Base-by-base conservation (phyloP, 2,329 filamentous ascomycete species). In the Chrysosporium keratinophilum region DNA sequence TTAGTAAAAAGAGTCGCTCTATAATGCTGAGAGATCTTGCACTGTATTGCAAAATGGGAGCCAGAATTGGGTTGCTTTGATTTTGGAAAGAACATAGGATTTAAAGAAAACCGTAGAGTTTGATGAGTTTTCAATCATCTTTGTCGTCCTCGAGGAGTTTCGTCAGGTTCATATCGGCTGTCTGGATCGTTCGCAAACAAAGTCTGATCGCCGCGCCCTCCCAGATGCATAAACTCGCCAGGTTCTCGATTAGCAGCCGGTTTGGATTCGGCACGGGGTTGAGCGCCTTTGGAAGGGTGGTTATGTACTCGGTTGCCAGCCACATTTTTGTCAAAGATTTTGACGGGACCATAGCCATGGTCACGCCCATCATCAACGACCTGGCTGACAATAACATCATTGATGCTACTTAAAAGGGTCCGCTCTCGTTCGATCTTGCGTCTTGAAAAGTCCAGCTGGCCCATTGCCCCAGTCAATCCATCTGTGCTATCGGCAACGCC, bases 391-490 rank as follows among this genome's bases (percentile, higher is more conserved):
- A 79, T 72, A 64, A 93, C 80, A 48, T 88, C 81, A 68, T 95
- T 95, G 68, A 95, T 80, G 47, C 79, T 83, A 62, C 85, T 85
- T 37, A 98, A 77, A 52, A 97, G 72, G 0, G 93, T 98, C 46
- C 93, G 82, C 71, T 97, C 87, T 12, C 93, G 82, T 23, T 79
- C 75, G 0, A 88, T 72, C 58, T 90, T 93, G 59, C 91, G 83
- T 62, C 85, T 86, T 23, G 85, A 82, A 66, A 98, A 90, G 61
- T 93, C 88, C 9, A 98, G 78, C 10, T 81, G 79, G 20, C 82
- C 82, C 61, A 98, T 80, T 33, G 87, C 89, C n/a, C 87, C 87
- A 0, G 93, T 90, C 19, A 98, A 77, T 5, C 91, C 90, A 64
- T 94, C 89, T 14, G 90, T 96, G 70, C 89, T 95, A 71, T 96